phyloP scores from a whole-genome alignment of 2,329 filamentous ascomycete species.

The Fusarium ambrosium region DNA sequence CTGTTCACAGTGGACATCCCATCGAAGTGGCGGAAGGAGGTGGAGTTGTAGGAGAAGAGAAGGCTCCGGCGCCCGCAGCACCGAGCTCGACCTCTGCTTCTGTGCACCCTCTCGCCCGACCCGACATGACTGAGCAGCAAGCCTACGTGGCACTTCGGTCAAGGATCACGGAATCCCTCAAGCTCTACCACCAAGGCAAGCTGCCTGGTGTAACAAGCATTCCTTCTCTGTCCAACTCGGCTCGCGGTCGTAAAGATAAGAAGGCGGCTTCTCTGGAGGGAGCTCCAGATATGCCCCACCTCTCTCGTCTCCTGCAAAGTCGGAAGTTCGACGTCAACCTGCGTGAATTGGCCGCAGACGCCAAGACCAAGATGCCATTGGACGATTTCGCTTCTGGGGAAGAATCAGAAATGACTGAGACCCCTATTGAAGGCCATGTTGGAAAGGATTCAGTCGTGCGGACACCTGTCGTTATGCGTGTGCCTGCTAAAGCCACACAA shows the following conservation, averaged over 20 bases:
- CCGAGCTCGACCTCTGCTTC: slow-evolving; percentile 32
- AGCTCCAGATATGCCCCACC: slow-evolving; percentile 72
- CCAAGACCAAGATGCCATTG: slow-evolving; percentile 66
- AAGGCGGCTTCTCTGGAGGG: slow-evolving; percentile 59
- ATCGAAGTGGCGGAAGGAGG: slow-evolving; percentile 66
- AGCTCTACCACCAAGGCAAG: slow-evolving; percentile 65
- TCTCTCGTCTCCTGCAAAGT: slow-evolving; percentile 74
- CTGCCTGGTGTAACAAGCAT: slow-evolving; percentile 63
- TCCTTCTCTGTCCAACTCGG: slow-evolving; percentile 49
- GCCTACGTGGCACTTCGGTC: slow-evolving; percentile 64
- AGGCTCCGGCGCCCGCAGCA: slow-evolving; percentile 29
- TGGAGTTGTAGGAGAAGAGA: slow-evolving; percentile 43
- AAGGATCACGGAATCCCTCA: slow-evolving; percentile 68
- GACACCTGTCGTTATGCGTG: slow-evolving; percentile 64
- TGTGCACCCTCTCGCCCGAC: slow-evolving; percentile 54
- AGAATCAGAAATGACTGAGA: slow-evolving; percentile 61
- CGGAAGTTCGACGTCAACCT: slow-evolving; percentile 74
- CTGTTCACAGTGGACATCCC: slow-evolving; percentile 85
- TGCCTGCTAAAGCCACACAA: slow-evolving; percentile 70
- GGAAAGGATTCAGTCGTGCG: slow-evolving; percentile 45
- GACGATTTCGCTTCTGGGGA: slow-evolving; percentile 67
- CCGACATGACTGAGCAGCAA: slow-evolving; percentile 67
- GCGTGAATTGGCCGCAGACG: slow-evolving; percentile 69
- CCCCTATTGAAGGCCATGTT: slow-evolving; percentile 21
- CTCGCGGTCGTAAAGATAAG: slow-evolving; percentile 20